Percentiles rank a stretch among this genome's conserved stretches.
Conservation (phyloP, 345 rosid genomes). For the Turnera subulata region DNA sequence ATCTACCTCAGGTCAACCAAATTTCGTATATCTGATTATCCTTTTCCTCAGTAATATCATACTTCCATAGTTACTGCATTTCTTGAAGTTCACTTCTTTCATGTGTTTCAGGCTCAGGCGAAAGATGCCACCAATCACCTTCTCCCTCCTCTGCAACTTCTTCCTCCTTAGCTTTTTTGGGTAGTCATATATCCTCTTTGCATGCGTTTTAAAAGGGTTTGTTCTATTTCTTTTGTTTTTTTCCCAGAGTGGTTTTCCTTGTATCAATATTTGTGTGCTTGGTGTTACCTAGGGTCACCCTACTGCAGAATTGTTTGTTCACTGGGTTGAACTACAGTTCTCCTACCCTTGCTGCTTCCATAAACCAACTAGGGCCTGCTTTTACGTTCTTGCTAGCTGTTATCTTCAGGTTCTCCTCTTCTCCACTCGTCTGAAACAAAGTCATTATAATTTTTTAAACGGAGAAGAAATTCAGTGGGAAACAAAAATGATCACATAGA, state of each 20-base stretch:
- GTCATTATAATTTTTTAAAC: too few relatives aligned
- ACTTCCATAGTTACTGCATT: not conserved
- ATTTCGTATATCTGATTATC: not conserved
- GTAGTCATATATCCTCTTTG: conserved; percentile 14
- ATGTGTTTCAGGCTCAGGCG: too few relatives aligned
- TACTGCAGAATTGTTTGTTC: conserved; percentile 45
- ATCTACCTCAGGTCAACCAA: conserved; percentile 24
- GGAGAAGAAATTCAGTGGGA: too few relatives aligned
- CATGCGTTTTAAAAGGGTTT: conserved; percentile 4
- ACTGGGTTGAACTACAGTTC: conserved; percentile 51
- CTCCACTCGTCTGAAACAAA: too few relatives aligned
- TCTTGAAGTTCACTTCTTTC: too few relatives aligned
- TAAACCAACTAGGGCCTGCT: conserved; percentile 44
- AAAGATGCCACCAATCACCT: conserved; percentile 34
- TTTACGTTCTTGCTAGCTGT: conserved; percentile 59
- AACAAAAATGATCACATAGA: too few relatives aligned
- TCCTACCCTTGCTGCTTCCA: conserved; percentile 52
- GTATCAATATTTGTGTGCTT: not conserved
- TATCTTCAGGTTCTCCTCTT: conserved; percentile 44
- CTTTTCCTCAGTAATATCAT: not conserved
- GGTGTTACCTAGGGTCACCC: conserved; percentile 35
- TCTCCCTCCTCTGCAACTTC: conserved; percentile 40
- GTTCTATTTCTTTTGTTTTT: not conserved
- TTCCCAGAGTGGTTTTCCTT: not conserved
- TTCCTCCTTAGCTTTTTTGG: conserved; percentile 45